Base-by-base conservation (phyloP, 164 flowering plant species). In the Echeveria elegans region DNA sequence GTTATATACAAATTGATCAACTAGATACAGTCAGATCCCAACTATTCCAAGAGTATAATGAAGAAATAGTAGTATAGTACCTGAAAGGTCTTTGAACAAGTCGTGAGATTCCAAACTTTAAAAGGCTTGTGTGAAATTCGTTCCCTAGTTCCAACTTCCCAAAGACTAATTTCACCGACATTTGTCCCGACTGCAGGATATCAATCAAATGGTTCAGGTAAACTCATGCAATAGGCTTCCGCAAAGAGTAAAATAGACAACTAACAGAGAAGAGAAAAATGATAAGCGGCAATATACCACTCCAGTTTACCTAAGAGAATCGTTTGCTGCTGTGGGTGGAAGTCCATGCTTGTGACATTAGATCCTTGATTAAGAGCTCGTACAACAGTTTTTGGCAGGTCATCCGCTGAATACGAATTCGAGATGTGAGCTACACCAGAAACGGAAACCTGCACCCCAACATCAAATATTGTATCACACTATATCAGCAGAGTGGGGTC, bases 301-400 rank as follows among this genome's bases (percentile, higher is more conserved):
- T 52, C 37, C 26, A 45, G 18, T 34, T 10, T 62, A 89, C 96
- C 96, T 76, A 89, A 72, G 71, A 89, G 90, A 67, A 85, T 64
- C 21, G 85, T 86, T 64, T 86, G 96, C 43, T 85, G 89, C 12
- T 72, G 78, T 5, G 93, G 96, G 77, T 89, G 96, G 72, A 89
- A 89, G 76, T 89, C 96, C 96, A 89, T 83, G 88, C 89, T 86
- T 82, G 74, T 86, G 32, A 81, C 85, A 78, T 53, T 76, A 3
- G 96, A 83, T 26, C 91, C 91, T 70, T 85, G 89, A 78, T 72
- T 81, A 21, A 89, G 78, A 37, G 75, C 69, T 47, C 86, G 77
- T 26, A 76, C 82, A 56, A 86, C 88, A 60, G 75, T 72, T 71
- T 81, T 89, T 5, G 93, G 92, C 38, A 89, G 83, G 73, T 90